Evolutionary conservation across 2,329 filamentous ascomycete species (phyloP), one percentile per base, ranked within the genome.

Genomic region (Metarhizium sp.): DNA sequence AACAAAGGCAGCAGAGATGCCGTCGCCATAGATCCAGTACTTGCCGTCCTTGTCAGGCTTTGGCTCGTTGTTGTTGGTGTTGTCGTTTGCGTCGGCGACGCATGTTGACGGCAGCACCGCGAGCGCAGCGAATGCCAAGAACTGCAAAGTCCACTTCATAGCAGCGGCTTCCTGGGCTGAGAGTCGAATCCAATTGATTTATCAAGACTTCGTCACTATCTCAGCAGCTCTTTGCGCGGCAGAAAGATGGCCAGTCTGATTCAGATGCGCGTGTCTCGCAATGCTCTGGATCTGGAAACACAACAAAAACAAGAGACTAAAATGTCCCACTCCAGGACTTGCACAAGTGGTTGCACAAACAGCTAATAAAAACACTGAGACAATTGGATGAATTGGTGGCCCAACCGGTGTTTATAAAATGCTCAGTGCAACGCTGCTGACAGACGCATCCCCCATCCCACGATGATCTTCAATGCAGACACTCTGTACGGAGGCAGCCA

Each of bases 1-100:
- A 49, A 91, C 84, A 69, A 91, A 91, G 50, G 78, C 73, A 8
- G 83, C 86, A 52, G 82, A 74, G 62, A 91, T 86, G 56, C 81
- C 82, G 52, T 83, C 76, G 59, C 85, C 82, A 57, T 78, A 73
- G 68, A 91, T 82, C 74, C 84, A 85, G 73, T 90, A 91, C 70
- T 91, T 88, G 59, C 83, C 83, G 61, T 84, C 69, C 60, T 73
- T 68, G 64, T 85, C 81, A 0, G 82, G 78, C 25, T 71, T 60
- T 16, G 60, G 57, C 11, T 56, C 53, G 30, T 40, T 58, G 30
- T 40, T 58, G 48, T 59, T 59, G 46, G 57, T 61, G 51, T 51
- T 40, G 43, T 13, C 52, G 52, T 46, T 29, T 38, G 29, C 14
- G 48, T 53, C 56, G 16, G 59, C 57, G 16, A 58, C 59, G 43